Evolutionary conservation across 1,284 basidiomycete species (phyloP).

Genomic region (Ganoderma resinaceum): DNA sequence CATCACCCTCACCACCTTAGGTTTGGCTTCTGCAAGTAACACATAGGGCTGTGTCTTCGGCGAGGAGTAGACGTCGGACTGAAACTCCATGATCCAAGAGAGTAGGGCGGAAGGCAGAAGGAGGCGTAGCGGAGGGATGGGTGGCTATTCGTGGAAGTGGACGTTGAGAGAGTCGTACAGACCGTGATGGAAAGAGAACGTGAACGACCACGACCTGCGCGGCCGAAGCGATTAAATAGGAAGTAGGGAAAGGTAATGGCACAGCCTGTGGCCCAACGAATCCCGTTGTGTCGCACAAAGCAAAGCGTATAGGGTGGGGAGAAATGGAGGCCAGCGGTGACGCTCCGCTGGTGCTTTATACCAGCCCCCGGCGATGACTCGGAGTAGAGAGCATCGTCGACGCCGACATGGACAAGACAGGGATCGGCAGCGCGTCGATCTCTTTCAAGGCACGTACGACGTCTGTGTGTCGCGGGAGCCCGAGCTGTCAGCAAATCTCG

Average conservation of each 20-base stretch:
- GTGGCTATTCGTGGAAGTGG: background rate
- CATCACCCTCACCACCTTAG: conserved; percentile 1
- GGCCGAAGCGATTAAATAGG: conserved; percentile 26
- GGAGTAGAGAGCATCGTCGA: conserved; percentile 3
- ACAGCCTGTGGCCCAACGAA: conserved; percentile 22
- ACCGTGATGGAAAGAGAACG: conserved; percentile 6
- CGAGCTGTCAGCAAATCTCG: background rate
- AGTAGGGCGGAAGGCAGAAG: background rate
- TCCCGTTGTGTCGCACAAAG: conserved; percentile 17
- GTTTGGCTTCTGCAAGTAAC: background rate
- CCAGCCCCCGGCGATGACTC: background rate
- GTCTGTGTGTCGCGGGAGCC: background rate
- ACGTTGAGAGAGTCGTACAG: conserved; percentile 2
- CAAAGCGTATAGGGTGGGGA: conserved; percentile 4
- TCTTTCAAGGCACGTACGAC: background rate
- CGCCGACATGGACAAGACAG: conserved; percentile 22
- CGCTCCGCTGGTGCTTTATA: conserved; percentile 19
- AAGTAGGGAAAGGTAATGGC: conserved; percentile 18
- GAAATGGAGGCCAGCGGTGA: conserved; percentile 15
- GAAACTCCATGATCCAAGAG: background rate
- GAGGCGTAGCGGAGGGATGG: background rate
- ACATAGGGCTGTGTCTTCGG: background rate
- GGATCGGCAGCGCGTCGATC: conserved; percentile 16
- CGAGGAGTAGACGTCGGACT: background rate
- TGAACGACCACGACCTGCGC: conserved; percentile 26